Percentiles rank a stretch among this genome's conserved stretches.
Conservation (phyloP, 306 rosid species). For the Cotoneaster glaucophyllus region DNA sequence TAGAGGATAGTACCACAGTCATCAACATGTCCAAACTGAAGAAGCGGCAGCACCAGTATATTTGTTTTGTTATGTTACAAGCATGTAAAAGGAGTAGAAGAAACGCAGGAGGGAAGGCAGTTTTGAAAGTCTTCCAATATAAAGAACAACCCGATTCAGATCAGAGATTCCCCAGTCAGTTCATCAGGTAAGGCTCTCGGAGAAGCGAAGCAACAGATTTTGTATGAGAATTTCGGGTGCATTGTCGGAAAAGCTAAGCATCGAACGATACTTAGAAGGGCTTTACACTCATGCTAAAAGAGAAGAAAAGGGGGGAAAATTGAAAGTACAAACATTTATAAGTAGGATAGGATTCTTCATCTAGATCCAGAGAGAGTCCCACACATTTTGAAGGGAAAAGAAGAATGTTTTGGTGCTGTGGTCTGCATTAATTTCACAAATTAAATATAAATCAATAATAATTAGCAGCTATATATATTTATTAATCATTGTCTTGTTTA, state of each 20-base stretch:
- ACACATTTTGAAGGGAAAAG: slow-evolving; percentile 30
- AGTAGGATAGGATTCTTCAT: slow-evolving; percentile 30
- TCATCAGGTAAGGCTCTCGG: not conserved
- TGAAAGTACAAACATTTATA: slow-evolving; percentile 10
- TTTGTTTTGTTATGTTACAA: slow-evolving; percentile 8
- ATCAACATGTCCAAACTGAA: not conserved
- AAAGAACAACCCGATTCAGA: slow-evolving; percentile 19
- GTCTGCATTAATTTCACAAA: slow-evolving; percentile 41
- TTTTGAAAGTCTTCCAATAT: slow-evolving; percentile 14
- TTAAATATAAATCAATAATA: slow-evolving; percentile 22
- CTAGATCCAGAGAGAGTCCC: slow-evolving; percentile 51
- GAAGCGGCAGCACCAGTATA: not conserved
- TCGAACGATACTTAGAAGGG: slow-evolving; percentile 11
- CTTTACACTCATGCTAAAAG: not conserved
- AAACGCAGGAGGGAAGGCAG: slow-evolving; percentile 16
- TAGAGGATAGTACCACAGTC: slow-evolving; percentile 22
- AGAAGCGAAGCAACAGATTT: slow-evolving; percentile 5
- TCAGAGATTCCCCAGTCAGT: slow-evolving; percentile 3
- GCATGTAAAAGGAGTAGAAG: slow-evolving; percentile 21
- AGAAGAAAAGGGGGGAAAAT: not conserved
- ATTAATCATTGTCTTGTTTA: slow-evolving; percentile 21
- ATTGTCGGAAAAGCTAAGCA: slow-evolving; percentile 13
- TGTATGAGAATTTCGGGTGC: slow-evolving; percentile 11
- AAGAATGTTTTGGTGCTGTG: slow-evolving; percentile 39
- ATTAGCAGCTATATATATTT: slow-evolving; percentile 32